Percentiles rank a stretch among this genome's conserved stretches.
phyloP scores from a whole-genome alignment of 202 grass and related monocot genomes.

The Dendrocalamus latiflorus region DNA sequence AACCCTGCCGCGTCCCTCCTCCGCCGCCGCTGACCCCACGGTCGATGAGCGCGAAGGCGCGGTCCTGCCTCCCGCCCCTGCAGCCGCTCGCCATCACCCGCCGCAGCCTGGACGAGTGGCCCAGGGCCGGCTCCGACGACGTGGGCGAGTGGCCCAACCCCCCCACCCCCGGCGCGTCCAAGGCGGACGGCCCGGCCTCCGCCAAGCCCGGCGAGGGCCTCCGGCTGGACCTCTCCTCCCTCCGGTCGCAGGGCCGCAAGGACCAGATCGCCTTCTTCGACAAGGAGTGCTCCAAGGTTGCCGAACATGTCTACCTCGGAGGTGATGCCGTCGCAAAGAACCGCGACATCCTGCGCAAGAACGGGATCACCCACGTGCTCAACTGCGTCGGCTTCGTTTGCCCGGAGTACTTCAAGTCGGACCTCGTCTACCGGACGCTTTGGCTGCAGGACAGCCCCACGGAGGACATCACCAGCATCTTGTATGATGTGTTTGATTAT shows the following conservation, averaged over 20 bases:
- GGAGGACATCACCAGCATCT: constrained; percentile 97
- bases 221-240: constrained; percentile 65
- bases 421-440: constrained; percentile 86
- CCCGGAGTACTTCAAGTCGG: constrained; percentile 87
- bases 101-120: constrained; percentile 86
- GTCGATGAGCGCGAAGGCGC: constrained; percentile 59
- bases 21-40: constrained; percentile 81
- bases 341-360: constrained; percentile 69
- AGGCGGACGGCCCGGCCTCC: constrained; percentile 5
- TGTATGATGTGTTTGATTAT: constrained; percentile 99
- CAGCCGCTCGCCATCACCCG: constrained; percentile 85
- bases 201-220: constrained; percentile 60
- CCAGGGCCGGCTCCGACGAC: constrained; percentile 78
- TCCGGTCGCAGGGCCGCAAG: constrained; percentile 57
- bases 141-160: constrained; percentile 90
- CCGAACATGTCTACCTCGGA: constrained; percentile 87
- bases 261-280: constrained; percentile 99
- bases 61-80: constrained; percentile 70
- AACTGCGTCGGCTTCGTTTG: constrained; percentile 97
- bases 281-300: constrained; percentile 99
- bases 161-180: constrained; percentile 62
- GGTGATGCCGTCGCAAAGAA: constrained; percentile 87
- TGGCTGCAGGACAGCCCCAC: constrained; percentile 99
- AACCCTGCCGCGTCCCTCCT: constrained; percentile 23
- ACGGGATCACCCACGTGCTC: constrained; percentile 95